Evolutionary conservation across 2,329 filamentous ascomycete species (phyloP).

Genomic region (Xylaria arbuscula): DNA sequence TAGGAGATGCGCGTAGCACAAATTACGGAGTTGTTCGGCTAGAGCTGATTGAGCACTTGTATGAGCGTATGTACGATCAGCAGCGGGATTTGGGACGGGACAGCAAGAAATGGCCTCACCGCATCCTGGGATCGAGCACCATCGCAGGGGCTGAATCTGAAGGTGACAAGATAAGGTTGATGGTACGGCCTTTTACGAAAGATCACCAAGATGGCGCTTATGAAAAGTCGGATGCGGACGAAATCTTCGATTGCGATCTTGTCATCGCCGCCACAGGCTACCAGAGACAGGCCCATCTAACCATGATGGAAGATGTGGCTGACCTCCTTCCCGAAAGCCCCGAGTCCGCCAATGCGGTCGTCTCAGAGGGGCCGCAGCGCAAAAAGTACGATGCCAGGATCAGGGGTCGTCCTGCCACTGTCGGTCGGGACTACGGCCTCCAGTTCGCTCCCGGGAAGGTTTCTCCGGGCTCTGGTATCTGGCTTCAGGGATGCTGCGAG

Average conservation of each 20-base stretch:
- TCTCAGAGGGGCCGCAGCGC: constrained; percentile 23
- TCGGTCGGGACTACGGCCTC: constrained; percentile 82
- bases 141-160: constrained; percentile 70
- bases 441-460: constrained; percentile 76
- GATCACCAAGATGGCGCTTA: constrained; percentile 15
- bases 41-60: constrained; percentile 89
- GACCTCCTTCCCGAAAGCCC: constrained; percentile 68
- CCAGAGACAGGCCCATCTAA: constrained; percentile 78
- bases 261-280: constrained; percentile 92
- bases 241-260: constrained; percentile 79
- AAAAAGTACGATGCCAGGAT: constrained; percentile 52
- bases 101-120: constrained; percentile 81
- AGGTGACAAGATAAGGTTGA: constrained; percentile 66
- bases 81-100: constrained; percentile 75
- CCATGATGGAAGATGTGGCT: constrained; percentile 76
- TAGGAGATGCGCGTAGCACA: constrained; percentile 80
- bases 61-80: constrained; percentile 89
- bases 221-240: constrained; percentile 55
- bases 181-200: constrained; percentile 61
- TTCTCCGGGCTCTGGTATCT: constrained; percentile 79
- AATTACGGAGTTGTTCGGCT: constrained; percentile 96
- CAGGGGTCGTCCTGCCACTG: constrained; percentile 62
- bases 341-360: constrained; percentile 35
- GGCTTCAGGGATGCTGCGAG: constrained; percentile 95
- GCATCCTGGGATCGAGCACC: constrained; percentile 76